A percentile compares a stretch with the other conserved stretches of the same genome.
Conservation (phyloP, 768 basidiomycete genomes). For the Sarcodon sp. region DNA sequence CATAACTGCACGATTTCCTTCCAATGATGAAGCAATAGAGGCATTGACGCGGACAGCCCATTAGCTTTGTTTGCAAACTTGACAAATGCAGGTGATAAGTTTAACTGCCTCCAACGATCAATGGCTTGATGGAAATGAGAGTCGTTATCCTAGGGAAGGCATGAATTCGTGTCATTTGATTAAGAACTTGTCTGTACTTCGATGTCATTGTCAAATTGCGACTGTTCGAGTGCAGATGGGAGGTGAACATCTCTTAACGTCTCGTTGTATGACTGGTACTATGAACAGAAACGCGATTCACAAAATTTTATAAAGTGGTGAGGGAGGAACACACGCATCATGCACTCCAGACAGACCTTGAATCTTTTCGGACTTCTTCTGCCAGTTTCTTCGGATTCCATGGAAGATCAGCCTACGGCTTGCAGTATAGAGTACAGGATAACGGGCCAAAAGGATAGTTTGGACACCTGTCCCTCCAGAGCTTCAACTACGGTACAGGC, state of each 20-base stretch:
- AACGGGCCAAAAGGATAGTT: too few relatives aligned
- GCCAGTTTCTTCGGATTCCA: too few relatives aligned
- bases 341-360: conserved; percentile 8
- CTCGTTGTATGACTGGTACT: conserved; percentile 69
- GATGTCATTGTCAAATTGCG: conserved; percentile 46
- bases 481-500: too few relatives aligned
- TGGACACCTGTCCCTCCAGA: too few relatives aligned
- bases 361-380: conserved; percentile 9
- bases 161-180: not conserved
- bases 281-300: not conserved
- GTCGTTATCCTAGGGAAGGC: conserved; percentile 46
- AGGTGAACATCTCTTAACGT: conserved; percentile 60
- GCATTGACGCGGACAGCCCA: conserved; percentile 59
- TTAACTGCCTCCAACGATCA: conserved; percentile 68
- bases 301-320: too few relatives aligned
- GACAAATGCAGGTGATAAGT: conserved; percentile 65
- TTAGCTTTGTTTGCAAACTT: conserved; percentile 51
- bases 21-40: conserved; percentile 74
- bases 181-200: conserved; percentile 19
- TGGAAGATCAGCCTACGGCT: too few relatives aligned
- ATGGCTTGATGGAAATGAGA: conserved; percentile 71
- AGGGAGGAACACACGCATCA: too few relatives aligned
- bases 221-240: conserved; percentile 44
- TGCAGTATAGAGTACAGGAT: too few relatives aligned
- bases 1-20: conserved; percentile 53